These are phyloP conservation scores for Lactarius psammicola DNA, from an alignment of 768 basidiomycete species.

Conservation along the genomic window DNA sequence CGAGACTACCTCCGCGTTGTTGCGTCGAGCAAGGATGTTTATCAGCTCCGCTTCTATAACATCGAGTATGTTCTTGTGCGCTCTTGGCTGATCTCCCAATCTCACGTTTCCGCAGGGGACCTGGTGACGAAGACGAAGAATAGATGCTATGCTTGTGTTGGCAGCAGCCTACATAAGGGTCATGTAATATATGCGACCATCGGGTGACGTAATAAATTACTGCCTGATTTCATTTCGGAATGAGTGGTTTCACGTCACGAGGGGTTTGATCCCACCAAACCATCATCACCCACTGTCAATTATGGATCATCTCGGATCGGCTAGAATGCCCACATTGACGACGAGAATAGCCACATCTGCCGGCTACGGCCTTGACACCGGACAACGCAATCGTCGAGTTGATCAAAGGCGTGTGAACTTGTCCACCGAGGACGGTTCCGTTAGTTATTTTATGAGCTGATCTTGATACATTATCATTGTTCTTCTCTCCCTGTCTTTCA, in stretches of 20 bases:
- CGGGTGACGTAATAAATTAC: not conserved
- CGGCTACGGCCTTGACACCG: not conserved
- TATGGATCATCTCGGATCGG: slow-evolving; percentile 3
- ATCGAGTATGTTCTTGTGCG: slow-evolving; percentile 59
- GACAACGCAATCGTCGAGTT: not conserved
- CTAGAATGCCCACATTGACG: not conserved
- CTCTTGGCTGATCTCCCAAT: not conserved
- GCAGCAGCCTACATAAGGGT: not conserved
- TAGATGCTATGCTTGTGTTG: slow-evolving; percentile 32
- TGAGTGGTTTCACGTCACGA: not conserved
- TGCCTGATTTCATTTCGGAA: too few relatives aligned
- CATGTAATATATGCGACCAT: too few relatives aligned
- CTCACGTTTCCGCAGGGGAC: slow-evolving; percentile 37
- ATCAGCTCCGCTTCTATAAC: slow-evolving; percentile 94
- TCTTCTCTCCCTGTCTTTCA: slow-evolving; percentile 24
- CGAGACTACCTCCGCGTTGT: slow-evolving; percentile 99
- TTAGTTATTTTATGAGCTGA: not conserved
- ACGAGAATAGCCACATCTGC: slow-evolving; percentile 4
- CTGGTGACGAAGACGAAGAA: slow-evolving; percentile 58
- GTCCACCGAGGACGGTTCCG: not conserved
- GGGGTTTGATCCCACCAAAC: not conserved
- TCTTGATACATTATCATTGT: not conserved
- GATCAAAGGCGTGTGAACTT: slow-evolving; percentile 14
- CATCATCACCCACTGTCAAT: not conserved
- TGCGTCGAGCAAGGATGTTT: slow-evolving; percentile 88